A percentile compares a stretch with the other conserved stretches of the same genome.
phyloP scores from a whole-genome alignment of 441 rosid species.

The Lepidium campestre region DNA sequence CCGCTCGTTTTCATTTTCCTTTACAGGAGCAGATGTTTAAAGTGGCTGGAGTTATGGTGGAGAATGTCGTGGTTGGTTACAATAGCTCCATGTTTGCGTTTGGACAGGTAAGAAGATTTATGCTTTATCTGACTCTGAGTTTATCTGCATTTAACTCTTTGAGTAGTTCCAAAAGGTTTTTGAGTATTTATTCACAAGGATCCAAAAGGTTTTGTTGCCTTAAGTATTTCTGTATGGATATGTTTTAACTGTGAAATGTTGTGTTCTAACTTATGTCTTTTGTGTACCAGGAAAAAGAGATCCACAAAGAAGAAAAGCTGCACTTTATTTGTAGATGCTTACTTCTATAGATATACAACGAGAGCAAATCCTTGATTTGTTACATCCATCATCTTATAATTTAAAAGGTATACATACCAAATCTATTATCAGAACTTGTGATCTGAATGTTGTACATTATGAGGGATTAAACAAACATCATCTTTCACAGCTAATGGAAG shows the following conservation, averaged over 20 bases:
- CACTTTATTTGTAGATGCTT: constrained; percentile 87
- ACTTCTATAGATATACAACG: constrained; percentile 93
- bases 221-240: not conserved
- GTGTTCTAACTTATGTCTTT: constrained; percentile 6
- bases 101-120: constrained; percentile 79
- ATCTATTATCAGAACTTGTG: not conserved
- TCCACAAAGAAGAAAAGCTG: constrained; percentile 73
- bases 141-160: not conserved
- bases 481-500: constrained; percentile 77
- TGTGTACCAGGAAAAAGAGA: constrained; percentile 72
- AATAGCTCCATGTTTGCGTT: constrained; percentile 99
- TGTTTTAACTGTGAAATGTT: not conserved
- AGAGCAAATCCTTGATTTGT: constrained; percentile 93
- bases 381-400: constrained; percentile 83
- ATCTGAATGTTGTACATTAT: not conserved
- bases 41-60: constrained; percentile 97
- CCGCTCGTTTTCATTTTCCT: not conserved
- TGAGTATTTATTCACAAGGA: constrained; percentile 83
- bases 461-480: not conserved
- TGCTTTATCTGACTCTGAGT: not conserved
- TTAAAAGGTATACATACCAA: constrained; percentile 55
- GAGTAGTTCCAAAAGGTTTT: constrained; percentile 50
- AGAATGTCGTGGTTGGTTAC: constrained; percentile 90
- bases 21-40: constrained; percentile 81
- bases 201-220: constrained; percentile 62